Percentiles rank a stretch among this genome's conserved stretches.
These are phyloP conservation scores for Chalaropsis ovoidea DNA, from an alignment of 2,329 filamentous ascomycete species.

Conservation along the genomic window DNA sequence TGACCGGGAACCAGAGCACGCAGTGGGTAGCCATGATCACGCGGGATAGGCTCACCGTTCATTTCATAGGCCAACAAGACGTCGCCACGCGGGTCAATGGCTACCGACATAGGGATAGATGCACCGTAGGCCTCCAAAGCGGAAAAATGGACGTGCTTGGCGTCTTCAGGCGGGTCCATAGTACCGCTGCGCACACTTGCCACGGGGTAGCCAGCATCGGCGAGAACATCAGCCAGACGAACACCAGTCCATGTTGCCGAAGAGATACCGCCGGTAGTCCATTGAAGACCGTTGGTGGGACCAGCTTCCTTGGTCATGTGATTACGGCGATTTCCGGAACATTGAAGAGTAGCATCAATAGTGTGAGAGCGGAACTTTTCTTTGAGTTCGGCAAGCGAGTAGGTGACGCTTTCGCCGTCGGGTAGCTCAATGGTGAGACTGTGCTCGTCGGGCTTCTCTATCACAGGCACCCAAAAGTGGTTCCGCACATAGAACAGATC, in stretches of 20 bases:
- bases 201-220: slow-evolving; percentile 44
- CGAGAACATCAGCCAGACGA: slow-evolving; percentile 45
- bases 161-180: slow-evolving; percentile 28
- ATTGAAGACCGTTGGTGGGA: slow-evolving; percentile 48
- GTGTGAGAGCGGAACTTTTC: slow-evolving; percentile 41
- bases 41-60: slow-evolving; percentile 53
- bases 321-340: slow-evolving; percentile 49
- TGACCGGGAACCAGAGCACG: slow-evolving; percentile 54
- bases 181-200: slow-evolving; percentile 16
- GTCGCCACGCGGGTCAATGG: slow-evolving; percentile 50
- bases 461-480: slow-evolving; percentile 52
- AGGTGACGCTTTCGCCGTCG: slow-evolving; percentile 44
- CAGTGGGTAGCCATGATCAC: slow-evolving; percentile 57
- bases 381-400: slow-evolving; percentile 46
- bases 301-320: slow-evolving; percentile 45
- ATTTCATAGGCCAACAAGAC: slow-evolving; percentile 58
- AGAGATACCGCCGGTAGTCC: slow-evolving; percentile 50
- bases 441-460: slow-evolving; percentile 36
- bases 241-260: slow-evolving; percentile 52
- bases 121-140: slow-evolving; percentile 52
- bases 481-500: slow-evolving; percentile 51
- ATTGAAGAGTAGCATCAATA: slow-evolving; percentile 49
- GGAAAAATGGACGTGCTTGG: slow-evolving; percentile 47
- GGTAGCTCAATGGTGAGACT: slow-evolving; percentile 45
- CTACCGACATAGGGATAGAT: slow-evolving; percentile 50